These are phyloP conservation scores for Sungouiozyma ichnusensis DNA, from an alignment of 805 yeast genomes.

Conservation along the genomic window DNA sequence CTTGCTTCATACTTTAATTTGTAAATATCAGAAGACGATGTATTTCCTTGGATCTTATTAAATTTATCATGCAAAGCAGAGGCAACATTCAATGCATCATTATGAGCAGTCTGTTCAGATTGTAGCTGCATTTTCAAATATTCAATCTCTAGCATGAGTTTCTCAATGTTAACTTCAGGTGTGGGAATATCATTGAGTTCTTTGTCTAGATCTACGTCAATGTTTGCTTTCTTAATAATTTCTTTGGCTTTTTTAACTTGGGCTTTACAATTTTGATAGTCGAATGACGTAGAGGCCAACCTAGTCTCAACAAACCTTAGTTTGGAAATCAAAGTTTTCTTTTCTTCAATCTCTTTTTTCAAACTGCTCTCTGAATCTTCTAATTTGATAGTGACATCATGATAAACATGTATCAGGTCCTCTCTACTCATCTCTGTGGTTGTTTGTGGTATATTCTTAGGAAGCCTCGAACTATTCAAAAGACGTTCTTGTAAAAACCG, in stretches of 20 bases:
- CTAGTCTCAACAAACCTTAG: constrained; percentile 50
- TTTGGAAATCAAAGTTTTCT: constrained; percentile 43
- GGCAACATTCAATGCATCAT: constrained; percentile 39
- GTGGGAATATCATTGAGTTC: constrained; percentile 10
- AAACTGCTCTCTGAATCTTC: constrained; percentile 42
- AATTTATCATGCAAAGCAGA: constrained; percentile 19
- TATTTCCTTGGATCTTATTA: constrained; percentile 19
- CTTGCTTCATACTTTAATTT: constrained; percentile 39
- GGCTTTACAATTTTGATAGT: constrained; percentile 39
- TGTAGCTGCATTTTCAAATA: constrained; percentile 39
- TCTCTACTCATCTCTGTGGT: constrained; percentile 10
- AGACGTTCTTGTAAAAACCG: constrained; percentile 23
- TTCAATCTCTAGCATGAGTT: constrained; percentile 35
- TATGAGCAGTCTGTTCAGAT: constrained; percentile 40
- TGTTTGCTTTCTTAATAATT: constrained; percentile 17
- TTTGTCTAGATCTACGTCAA: constrained; percentile 20
- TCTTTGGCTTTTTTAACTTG: constrained; percentile 32
- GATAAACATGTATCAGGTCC: constrained; percentile 22
- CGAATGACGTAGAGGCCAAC: constrained; percentile 54
- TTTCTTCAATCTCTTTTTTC: constrained; percentile 36
- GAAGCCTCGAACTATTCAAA: constrained; percentile 4
- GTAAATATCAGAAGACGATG: constrained; percentile 29
- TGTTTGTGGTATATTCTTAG: background rate
- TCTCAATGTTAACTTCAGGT: constrained; percentile 24
- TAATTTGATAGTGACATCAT: constrained; percentile 39